Conservation (phyloP, 2,329 filamentous ascomycete genomes). For the Penicillium sp. region DNA sequence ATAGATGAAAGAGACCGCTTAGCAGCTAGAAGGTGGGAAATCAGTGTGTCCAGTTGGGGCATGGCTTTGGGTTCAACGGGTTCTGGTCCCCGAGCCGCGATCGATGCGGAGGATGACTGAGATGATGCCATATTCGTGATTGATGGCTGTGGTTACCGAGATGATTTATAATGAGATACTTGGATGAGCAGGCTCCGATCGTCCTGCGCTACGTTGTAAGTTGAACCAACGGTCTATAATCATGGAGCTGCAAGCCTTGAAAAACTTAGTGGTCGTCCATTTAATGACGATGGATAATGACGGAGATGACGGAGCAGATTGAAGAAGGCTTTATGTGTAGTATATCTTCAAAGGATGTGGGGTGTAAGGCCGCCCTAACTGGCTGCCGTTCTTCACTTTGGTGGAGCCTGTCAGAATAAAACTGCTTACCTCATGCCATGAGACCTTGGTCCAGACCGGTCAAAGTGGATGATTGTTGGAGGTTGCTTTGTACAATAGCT, state of each 20-base stretch:
- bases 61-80: constrained; percentile 21
- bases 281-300: neutral
- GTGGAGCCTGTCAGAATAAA: neutral
- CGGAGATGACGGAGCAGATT: neutral
- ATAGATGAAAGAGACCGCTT: constrained; percentile 87
- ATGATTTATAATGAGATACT: neutral
- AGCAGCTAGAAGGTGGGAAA: constrained; percentile 79
- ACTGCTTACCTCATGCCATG: constrained; percentile 2
- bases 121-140: constrained; percentile 32
- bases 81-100: constrained; percentile 12
- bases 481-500: neutral
- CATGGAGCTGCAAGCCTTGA: neutral
- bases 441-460: neutral
- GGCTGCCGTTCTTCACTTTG: neutral
- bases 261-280: neutral
- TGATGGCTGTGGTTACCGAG: constrained; percentile 1
- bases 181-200: neutral
- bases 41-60: constrained; percentile 69
- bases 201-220: neutral
- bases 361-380: neutral
- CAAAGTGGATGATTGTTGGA: neutral
- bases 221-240: neutral
- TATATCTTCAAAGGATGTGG: neutral
- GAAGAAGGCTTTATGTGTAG: neutral
- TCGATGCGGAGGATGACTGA: constrained; percentile 30